Base-by-base conservation (phyloP, 2,329 filamentous ascomycete species). In the Exophiala sp. region DNA sequence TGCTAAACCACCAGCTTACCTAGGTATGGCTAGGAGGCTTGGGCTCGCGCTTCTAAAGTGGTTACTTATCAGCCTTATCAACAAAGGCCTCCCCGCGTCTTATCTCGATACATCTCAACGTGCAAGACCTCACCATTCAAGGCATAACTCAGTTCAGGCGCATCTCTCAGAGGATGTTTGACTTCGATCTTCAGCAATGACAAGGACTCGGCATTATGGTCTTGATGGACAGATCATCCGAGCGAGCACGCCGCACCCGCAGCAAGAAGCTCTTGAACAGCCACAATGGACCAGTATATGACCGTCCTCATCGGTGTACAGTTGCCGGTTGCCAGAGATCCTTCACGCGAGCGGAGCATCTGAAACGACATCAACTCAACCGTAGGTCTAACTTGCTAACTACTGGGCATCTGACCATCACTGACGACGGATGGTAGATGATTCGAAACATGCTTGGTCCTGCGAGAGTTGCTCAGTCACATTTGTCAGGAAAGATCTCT, bases 271-370 rank as follows among this genome's bases (percentile, higher is more conserved):
- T 37, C 16, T 13, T 9, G 30, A 24, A 8, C 32, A 11, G n/a
- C 9, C 9, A 22, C 9, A 18, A n/a, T 9, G 21, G 4, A 5
- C 29, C 29, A 24, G 32, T 14, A 11, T 49, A 34, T 18, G 19
- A 34, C 19, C 22, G 46, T 10, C 48, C 48, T 18, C 34, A 52
- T 43, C 21, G n/a, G 9, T 52, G 48, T 29, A 39, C 34, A 19
- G 8, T 42, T 19, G 35, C 2, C 3, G 69, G 66, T 27, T 80
- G 77, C 55, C 66, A 63, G 42, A 78, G 78, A 60, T 68, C 70
- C 14, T 81, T 81, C 60, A 78, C 76, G 24, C 70, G 78, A 5
- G 71, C 75, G 11, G 78, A 81, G 61, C 78, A 81, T 62, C 66
- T 81, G 43, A 75, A 78, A 52, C 71, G 78, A 11, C 47, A 50